phyloP scores from a whole-genome alignment of 73 alveolate genomes.

The Breviolum minutum region DNA sequence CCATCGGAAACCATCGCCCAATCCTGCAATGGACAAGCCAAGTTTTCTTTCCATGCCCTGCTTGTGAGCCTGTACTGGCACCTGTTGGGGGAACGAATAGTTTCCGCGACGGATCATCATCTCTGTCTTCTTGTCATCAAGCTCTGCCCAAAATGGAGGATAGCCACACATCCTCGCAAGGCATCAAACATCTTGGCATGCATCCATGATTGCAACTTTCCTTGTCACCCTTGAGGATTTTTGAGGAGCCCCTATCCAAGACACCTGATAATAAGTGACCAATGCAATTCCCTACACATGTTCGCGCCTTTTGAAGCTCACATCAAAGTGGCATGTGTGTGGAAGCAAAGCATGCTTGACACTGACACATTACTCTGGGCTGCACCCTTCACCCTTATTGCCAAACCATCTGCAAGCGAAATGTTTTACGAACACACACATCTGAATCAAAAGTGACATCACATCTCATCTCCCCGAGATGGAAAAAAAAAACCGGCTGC shows the following conservation, averaged over 20 bases:
- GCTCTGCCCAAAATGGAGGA: slow-evolving; percentile 59
- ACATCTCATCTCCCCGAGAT: no score
- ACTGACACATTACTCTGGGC: no score
- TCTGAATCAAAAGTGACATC: no score
- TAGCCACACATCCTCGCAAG: slow-evolving; percentile 48
- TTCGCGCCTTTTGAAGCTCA: no score
- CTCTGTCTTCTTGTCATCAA: slow-evolving; percentile 9
- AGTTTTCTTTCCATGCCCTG: background rate
- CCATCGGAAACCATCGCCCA: slow-evolving; percentile 37
- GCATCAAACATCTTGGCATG: no score
- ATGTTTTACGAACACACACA: no score
- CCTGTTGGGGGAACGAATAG: slow-evolving; percentile 46
- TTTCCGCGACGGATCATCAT: slow-evolving; percentile 55
- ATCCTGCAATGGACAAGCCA: background rate
- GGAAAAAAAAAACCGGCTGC: no score
- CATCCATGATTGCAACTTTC: background rate
- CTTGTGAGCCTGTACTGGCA: background rate
- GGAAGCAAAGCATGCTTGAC: no score
- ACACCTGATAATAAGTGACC: background rate
- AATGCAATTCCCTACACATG: no score
- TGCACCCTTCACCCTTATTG: no score
- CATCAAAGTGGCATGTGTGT: no score
- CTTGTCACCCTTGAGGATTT: background rate
- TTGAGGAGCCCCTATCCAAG: background rate
- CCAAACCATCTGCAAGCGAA: background rate